These are phyloP conservation scores for Eutypella sp. DNA, from an alignment of 2,329 filamentous ascomycete species.

Conservation along the genomic window DNA sequence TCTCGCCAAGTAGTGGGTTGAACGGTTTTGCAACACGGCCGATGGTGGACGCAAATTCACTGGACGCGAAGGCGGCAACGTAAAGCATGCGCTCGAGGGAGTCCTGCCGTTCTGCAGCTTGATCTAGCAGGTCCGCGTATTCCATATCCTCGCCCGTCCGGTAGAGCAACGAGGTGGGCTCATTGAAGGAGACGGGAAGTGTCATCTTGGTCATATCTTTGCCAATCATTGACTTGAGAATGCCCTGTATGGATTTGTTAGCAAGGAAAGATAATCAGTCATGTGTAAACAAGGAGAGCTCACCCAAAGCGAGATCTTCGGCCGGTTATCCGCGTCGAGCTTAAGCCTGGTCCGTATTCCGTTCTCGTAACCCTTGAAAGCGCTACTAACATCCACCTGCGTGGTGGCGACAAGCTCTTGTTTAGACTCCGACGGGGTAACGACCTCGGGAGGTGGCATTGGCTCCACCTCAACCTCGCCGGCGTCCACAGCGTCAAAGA, in stretches of 20 bases:
- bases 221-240: constrained; percentile 98
- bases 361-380: constrained; percentile 89
- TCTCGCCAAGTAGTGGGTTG: constrained; percentile 93
- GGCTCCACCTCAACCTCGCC: constrained; percentile 78
- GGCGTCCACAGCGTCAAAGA: constrained; percentile 94
- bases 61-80: constrained; percentile 91
- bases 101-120: constrained; percentile 77
- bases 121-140: constrained; percentile 87
- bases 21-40: constrained; percentile 97
- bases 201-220: constrained; percentile 99
- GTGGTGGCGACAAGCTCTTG: constrained; percentile 44
- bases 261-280: too few relatives aligned
- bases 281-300: constrained; percentile 27
- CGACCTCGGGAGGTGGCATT: constrained; percentile 50
- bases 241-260: constrained; percentile 56
- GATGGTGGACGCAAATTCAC: constrained; percentile 94
- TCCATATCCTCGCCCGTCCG: constrained; percentile 98
- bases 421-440: constrained; percentile 34
- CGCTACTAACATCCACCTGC: constrained; percentile 63
- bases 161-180: constrained; percentile 91
- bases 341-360: constrained; percentile 74
- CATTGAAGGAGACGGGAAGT: constrained; percentile 95
- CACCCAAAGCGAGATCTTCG: constrained; percentile 95
- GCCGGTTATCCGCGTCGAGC: constrained; percentile 86
- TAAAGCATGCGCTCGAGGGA: constrained; percentile 91